phyloP scores from a whole-genome alignment of 768 basidiomycete genomes.

The Kwoniella bestiolae region DNA sequence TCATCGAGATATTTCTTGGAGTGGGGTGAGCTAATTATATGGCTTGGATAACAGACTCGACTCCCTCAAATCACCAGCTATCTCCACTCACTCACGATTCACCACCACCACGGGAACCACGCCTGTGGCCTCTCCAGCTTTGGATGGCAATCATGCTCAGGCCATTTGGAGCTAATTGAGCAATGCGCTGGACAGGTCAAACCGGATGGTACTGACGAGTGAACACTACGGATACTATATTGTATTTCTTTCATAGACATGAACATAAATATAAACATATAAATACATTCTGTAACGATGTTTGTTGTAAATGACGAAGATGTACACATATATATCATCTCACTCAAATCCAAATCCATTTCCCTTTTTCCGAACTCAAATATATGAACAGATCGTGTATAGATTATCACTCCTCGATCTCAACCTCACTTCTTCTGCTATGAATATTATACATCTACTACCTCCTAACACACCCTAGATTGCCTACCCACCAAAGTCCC shows the following conservation, averaged over 20 bases:
- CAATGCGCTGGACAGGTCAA: not conserved
- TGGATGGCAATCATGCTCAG: conserved; percentile 21
- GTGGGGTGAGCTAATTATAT: no score
- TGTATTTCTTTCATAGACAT: no score
- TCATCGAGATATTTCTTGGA: no score
- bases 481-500: not conserved
- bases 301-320: not conserved
- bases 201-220: no score
- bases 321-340: not conserved
- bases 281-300: not conserved
- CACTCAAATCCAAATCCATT: not conserved
- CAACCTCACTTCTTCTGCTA: not conserved
- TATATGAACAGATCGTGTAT: not conserved
- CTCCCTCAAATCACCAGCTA: conserved; percentile 38
- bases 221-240: no score
- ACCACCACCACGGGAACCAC: conserved; percentile 1
- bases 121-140: conserved; percentile 33
- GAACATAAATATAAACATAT: not conserved
- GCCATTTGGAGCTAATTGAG: conserved; percentile 18
- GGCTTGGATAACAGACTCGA: conserved; percentile 39
- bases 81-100: conserved; percentile 30
- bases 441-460: not conserved
- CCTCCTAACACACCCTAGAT: not conserved
- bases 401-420: no score
- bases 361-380: not conserved